Base-by-base conservation (phyloP, 2,329 filamentous ascomycete species). In the Harringtonia aguacate region DNA sequence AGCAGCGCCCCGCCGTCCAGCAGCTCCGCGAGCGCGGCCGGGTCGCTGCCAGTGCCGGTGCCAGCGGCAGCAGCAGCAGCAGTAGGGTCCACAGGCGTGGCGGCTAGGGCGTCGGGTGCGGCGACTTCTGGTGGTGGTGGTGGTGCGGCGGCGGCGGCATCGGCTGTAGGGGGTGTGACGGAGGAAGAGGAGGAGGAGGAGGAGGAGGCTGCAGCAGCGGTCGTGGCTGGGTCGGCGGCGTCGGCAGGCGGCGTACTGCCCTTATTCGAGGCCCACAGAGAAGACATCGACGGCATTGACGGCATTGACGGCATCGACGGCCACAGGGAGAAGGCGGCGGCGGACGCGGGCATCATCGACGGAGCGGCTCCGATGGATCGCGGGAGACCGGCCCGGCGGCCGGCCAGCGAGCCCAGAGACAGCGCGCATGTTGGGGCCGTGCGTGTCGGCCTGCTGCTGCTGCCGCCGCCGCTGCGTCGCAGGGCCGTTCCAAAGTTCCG, bases 1-100 rank as follows among this genome's bases (percentile, higher is more conserved):
- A 79, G 69, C 44, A 77, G 62, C 43, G 70, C 64, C 12, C 48
- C 48, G 46, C 61, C 56, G 39, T 61, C 58, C 40, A 64, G 58
- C 24, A 64, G 39, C 30, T 58, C 52, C 37, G 39, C 13, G 5
- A 51, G 21, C 3, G 20, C 39, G 3, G 38, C 42, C 24, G 43
- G n/a, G n/a, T n/a, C 20, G 48, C 36, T 62, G 40, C 37, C 22
- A 45, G 20, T 8, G 44, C 36, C 31, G 58, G 59, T 45, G 14
- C 53, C 20, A 3, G 49, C 40, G 50, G 47, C 36, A 52, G 48
- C 21, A 8, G 24, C 7, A 24, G 24, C 17, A 17, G 35, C 6
- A 14, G 29, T 5, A 12, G 20, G 18, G 14, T 15, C 18, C n/a
- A 9, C 13, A 12, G 17, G 46, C 30, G 43, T 39, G 41, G 46